Evolutionary conservation across 2,329 filamentous ascomycete species (phyloP).

Genomic region (Blastomyces emzantsi): DNA sequence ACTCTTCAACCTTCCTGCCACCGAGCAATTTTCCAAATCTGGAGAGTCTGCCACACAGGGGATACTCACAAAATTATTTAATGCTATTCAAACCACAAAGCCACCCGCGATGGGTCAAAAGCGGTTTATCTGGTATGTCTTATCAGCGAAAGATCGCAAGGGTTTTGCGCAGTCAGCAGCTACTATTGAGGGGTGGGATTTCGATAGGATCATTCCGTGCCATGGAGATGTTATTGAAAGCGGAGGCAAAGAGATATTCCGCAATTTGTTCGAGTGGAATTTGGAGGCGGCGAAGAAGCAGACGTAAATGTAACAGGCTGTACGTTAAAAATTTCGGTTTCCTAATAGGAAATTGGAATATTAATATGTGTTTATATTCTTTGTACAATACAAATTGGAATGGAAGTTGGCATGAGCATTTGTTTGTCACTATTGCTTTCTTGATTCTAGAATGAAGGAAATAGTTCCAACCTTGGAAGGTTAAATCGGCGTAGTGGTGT

Average conservation of each 20-base stretch:
- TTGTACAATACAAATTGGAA: neutral
- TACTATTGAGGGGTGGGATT: constrained; percentile 71
- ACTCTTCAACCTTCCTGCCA: constrained; percentile 81
- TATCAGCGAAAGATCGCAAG: constrained; percentile 51
- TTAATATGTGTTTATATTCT: neutral
- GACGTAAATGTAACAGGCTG: neutral
- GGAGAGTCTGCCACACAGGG: constrained; percentile 48
- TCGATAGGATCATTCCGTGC: constrained; percentile 76
- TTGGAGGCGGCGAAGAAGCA: constrained; percentile 36
- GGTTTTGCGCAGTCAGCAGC: constrained; percentile 62
- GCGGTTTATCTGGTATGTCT: constrained; percentile 71
- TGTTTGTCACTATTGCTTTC: too few relatives aligned
- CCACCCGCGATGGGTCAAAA: constrained; percentile 62
- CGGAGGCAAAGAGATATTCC: constrained; percentile 64
- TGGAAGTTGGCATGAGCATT: neutral
- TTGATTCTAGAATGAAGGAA: too few relatives aligned
- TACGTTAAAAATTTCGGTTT: neutral
- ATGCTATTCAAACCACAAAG: constrained; percentile 48
- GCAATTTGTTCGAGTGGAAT: constrained; percentile 77
- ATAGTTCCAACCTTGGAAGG: too few relatives aligned
- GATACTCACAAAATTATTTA: constrained; percentile 50
- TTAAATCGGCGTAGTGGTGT: too few relatives aligned
- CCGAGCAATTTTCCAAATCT: constrained; percentile 67
- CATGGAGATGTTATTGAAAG: constrained; percentile 83
- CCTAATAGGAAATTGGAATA: neutral